Conservation (phyloP, 495 filamentous ascomycete species). For the Neurospora sp. region DNA sequence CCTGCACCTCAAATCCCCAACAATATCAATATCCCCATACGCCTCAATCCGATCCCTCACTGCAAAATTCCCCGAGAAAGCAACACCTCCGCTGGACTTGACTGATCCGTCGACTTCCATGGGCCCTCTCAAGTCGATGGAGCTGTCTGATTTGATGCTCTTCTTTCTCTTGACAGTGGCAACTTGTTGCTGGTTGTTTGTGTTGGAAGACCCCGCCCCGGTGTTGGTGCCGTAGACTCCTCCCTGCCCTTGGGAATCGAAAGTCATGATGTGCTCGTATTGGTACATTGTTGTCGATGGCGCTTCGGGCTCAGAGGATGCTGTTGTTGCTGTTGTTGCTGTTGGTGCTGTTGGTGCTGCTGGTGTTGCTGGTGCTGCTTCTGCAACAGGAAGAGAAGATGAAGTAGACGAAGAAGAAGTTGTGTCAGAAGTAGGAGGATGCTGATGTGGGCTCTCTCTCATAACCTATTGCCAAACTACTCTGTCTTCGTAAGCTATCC, state of each 20-base stretch:
- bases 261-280: slow-evolving; percentile 26
- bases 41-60: slow-evolving; percentile 29
- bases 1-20: slow-evolving; percentile 23
- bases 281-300: slow-evolving; percentile 15
- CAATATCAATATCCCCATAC: slow-evolving; percentile 25
- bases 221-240: background rate
- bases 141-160: slow-evolving; percentile 22
- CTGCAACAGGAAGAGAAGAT: background rate
- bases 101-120: slow-evolving; percentile 30
- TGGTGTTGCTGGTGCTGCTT: background rate
- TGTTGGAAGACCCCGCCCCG: slow-evolving; percentile 1
- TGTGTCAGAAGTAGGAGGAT: background rate
- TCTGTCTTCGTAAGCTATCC: background rate
- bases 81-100: slow-evolving; percentile 25
- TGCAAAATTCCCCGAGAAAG: slow-evolving; percentile 21
- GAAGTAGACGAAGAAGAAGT: background rate
- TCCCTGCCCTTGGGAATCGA: slow-evolving; percentile 14
- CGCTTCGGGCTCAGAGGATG: background rate
- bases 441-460: background rate
- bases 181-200: background rate
- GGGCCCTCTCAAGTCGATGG: slow-evolving; percentile 23
- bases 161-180: slow-evolving; percentile 16
- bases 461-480: background rate
- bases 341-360: background rate
- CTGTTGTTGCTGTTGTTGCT: background rate